Conservation (phyloP, 805 yeast species). For the Lipomyces oligophaga region DNA sequence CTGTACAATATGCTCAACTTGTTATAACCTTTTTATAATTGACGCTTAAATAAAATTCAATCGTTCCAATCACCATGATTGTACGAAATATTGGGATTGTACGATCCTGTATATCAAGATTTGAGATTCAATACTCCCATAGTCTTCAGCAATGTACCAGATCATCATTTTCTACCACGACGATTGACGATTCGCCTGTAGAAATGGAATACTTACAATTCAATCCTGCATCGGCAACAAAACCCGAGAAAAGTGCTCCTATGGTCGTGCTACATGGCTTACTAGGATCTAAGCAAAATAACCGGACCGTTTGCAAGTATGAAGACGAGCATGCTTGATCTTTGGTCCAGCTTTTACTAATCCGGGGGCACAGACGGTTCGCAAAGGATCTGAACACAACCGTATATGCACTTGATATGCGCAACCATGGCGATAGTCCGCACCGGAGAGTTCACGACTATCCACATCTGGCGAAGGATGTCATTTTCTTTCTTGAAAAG, state of each 20-base stretch:
- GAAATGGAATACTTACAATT: slow-evolving; percentile 46
- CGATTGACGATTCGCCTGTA: too few relatives aligned
- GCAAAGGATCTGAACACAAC: slow-evolving; percentile 37
- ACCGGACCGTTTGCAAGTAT: slow-evolving; percentile 69
- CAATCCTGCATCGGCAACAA: slow-evolving; percentile 32
- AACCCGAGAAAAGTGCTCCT: slow-evolving; percentile 42
- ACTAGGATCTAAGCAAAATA: slow-evolving; percentile 80
- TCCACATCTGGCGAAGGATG: slow-evolving; percentile 78
- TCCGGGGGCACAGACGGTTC: slow-evolving; percentile 39
- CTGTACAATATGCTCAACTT: too few relatives aligned
- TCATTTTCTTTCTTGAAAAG: slow-evolving; percentile 59
- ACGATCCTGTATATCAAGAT: too few relatives aligned
- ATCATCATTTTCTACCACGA: too few relatives aligned
- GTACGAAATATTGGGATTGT: too few relatives aligned
- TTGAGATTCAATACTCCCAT: too few relatives aligned
- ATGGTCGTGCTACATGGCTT: slow-evolving; percentile 81
- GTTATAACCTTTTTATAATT: too few relatives aligned
- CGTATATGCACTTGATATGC: slow-evolving; percentile 52
- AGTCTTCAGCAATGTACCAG: too few relatives aligned
- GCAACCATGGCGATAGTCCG: slow-evolving; percentile 94
- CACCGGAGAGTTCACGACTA: slow-evolving; percentile 69
- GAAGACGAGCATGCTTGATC: slow-evolving; percentile 38
- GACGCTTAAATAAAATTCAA: too few relatives aligned
- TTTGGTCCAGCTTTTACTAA: neutral
- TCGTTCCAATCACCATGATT: too few relatives aligned